Percentiles rank a stretch among this genome's conserved stretches.
Evolutionary conservation across 2,329 filamentous ascomycete species (phyloP).

Genomic region (Zymoseptoria crescenta): DNA sequence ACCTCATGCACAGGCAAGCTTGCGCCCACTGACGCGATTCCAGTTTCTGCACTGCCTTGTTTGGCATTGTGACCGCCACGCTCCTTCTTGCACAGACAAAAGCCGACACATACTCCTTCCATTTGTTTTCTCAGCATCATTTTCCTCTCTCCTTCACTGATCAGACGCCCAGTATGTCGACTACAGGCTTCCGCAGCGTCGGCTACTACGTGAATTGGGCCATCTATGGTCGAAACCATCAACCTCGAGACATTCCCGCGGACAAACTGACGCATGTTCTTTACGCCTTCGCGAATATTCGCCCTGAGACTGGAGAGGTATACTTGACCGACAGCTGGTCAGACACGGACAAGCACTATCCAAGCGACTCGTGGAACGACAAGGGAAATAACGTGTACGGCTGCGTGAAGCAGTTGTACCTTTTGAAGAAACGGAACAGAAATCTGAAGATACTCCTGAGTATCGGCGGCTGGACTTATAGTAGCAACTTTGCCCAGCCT

Average conservation of each 20-base stretch:
- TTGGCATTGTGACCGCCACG: constrained; percentile 3
- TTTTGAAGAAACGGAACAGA: constrained; percentile 68
- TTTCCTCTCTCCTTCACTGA: neutral
- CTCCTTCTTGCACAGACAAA: neutral
- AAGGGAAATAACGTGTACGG: constrained; percentile 67
- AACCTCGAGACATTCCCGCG: constrained; percentile 74
- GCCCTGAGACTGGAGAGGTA: constrained; percentile 71
- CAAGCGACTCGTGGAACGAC: constrained; percentile 57
- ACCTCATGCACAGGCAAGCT: constrained; percentile 6
- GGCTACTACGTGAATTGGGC: constrained; percentile 32
- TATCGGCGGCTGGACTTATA: constrained; percentile 76
- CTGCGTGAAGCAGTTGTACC: constrained; percentile 66
- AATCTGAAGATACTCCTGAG: constrained; percentile 73
- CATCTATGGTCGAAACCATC: constrained; percentile 52
- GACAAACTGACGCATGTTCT: constrained; percentile 81
- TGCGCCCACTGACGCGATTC: neutral
- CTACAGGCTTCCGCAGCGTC: constrained; percentile 24
- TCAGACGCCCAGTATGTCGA: constrained; percentile 8
- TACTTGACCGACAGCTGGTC: constrained; percentile 61
- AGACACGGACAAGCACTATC: constrained; percentile 62
- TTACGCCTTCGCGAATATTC: constrained; percentile 85
- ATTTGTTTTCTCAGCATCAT: constrained; percentile 1
- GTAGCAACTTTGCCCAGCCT: constrained; percentile 66
- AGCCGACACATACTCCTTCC: neutral
- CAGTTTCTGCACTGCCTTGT: constrained; percentile 15